A percentile compares a stretch with the other conserved stretches of the same genome.
Evolutionary conservation across 345 rosid genomes (phyloP).

Genomic region (Turritis glabra): DNA sequence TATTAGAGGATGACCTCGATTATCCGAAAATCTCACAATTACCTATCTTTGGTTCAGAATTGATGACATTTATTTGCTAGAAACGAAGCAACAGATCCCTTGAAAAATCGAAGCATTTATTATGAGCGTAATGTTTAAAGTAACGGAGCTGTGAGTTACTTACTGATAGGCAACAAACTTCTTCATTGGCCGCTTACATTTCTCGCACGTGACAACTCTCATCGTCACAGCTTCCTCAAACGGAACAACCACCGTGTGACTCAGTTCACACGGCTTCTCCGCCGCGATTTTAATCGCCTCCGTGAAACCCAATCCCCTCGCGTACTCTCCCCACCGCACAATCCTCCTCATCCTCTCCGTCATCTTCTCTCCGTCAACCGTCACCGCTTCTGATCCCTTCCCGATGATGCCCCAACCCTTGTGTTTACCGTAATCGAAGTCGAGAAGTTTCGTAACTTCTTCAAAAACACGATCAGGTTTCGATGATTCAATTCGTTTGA

Average conservation of each 20-base stretch:
- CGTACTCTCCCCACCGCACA: conserved; percentile 54
- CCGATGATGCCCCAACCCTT: conserved; percentile 76
- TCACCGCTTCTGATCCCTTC: conserved; percentile 42
- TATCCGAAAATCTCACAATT: no score
- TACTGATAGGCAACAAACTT: conserved; percentile 53
- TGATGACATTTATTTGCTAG: no score
- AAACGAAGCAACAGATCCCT: no score
- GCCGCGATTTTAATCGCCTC: conserved; percentile 49
- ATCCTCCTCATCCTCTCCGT: conserved; percentile 46
- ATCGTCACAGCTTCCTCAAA: conserved; percentile 41
- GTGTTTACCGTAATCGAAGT: conserved; percentile 35
- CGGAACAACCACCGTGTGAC: conserved; percentile 42
- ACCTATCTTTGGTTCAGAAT: no score
- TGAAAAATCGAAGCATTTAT: no score
- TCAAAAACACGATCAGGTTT: conserved; percentile 46
- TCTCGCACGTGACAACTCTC: conserved; percentile 48
- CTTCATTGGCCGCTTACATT: conserved; percentile 70
- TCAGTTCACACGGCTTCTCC: conserved; percentile 47
- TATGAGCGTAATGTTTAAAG: no score
- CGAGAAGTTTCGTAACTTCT: conserved; percentile 51
- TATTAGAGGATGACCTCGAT: no score
- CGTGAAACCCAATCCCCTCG: conserved; percentile 46
- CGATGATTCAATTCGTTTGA: conserved; percentile 34
- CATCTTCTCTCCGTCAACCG: conserved; percentile 37
- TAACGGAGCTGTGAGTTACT: background rate